These are phyloP conservation scores for Platanus orientalis DNA, from an alignment of 164 flowering plant genomes.

Conservation along the genomic window DNA sequence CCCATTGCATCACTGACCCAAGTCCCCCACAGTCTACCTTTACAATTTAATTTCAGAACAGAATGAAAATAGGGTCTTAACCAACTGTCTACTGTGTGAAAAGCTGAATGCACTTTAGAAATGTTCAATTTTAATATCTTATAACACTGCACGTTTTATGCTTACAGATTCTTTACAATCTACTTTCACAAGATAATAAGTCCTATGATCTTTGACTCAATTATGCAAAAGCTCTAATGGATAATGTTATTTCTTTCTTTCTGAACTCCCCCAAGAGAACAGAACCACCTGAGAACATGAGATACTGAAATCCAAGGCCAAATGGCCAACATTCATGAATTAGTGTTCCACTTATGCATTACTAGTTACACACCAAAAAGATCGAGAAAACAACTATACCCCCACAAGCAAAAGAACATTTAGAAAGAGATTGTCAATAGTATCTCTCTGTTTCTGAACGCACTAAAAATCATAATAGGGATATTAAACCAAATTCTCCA, in stretches of 20 bases:
- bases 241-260: not conserved
- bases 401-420: not conserved
- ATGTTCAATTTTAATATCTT: not conserved
- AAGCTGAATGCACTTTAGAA: not conserved
- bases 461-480: not conserved
- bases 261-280: not conserved
- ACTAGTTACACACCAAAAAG: not conserved
- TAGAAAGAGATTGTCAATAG: too few species aligned
- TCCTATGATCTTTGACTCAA: not conserved
- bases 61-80: not conserved
- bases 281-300: not conserved
- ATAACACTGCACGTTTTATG: not conserved
- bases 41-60: too few species aligned
- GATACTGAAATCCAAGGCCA: not conserved
- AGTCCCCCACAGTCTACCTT: not conserved
- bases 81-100: not conserved
- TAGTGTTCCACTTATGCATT: not conserved
- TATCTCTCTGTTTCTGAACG: not conserved
- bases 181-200: too few species aligned
- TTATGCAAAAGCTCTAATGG: not conserved
- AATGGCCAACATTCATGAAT: not conserved
- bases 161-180: not conserved
- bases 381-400: not conserved
- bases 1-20: too few species aligned
- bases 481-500: too few species aligned